Base-by-base conservation (phyloP, 2,329 filamentous ascomycete species). In the Monilinia fructicola region DNA sequence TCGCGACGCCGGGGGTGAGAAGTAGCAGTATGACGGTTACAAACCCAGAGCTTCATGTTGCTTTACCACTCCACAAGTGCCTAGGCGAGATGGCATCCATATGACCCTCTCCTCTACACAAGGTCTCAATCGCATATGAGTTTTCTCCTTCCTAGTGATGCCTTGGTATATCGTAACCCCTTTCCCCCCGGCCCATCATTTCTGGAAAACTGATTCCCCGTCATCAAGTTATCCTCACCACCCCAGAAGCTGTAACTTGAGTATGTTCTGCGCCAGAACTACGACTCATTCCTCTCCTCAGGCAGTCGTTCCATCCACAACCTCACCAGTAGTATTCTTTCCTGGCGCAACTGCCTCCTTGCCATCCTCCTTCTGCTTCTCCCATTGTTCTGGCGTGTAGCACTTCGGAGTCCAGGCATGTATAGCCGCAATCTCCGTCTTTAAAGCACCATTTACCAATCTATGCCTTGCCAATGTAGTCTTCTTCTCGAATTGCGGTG, bases 361-460 rank as follows among this genome's bases (percentile, higher is more conserved):
- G 21, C 70, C 73, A 50, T 73, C 71, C 35, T 79, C 76, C 70
- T 84, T 83, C 78, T 86, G 82, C 78, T 84, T 86, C 79, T 89
- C 84, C 88, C 89, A 92, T 77, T 92, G 87, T 74, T 89, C 88
- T 0, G 88, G 88, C 26, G 89, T 91, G 77, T 87, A 87, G 74
- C 89, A 91, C 76, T 90, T 91, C 16, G 89, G 87, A 18, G 89
- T 90, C 89, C 89, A 92, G 28, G 89, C 89, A 79, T 92, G 89
- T 71, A 92, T 91, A 60, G 86, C 86, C 10, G 87, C 87, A 75
- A 92, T 89, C 78, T 92, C 89, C 12, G 84, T 81, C 78, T 91
- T 91, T 71, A 92, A 76, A 6, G 82, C 82, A 3, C 79, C 81
- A 74, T 92, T 91, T 60, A 91, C 89, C 61, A 91, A 79, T 59